Evolutionary conservation across 2,329 filamentous ascomycete genomes (phyloP).

Genomic region (Arthrinium phaeospermum): DNA sequence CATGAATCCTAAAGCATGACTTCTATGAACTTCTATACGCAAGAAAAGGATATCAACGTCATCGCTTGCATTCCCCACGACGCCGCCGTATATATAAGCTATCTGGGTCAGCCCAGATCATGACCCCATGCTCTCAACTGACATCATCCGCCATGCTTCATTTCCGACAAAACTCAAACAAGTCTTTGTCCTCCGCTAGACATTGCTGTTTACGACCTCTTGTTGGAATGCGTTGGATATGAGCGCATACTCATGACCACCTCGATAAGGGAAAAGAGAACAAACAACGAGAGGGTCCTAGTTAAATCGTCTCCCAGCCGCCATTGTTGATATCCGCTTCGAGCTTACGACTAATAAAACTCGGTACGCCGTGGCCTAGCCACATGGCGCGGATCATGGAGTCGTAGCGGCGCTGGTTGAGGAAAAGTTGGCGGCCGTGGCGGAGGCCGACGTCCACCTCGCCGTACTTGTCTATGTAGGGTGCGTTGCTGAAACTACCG

Average conservation of each 20-base stretch:
- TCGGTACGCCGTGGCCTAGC: conserved; percentile 85
- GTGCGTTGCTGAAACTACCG: conserved; percentile 85
- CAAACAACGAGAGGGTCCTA: neutral
- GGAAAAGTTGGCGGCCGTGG: conserved; percentile 84
- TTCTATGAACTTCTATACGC: neutral
- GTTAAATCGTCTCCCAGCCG: conserved; percentile 87
- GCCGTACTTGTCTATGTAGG: conserved; percentile 94
- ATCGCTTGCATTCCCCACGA: neutral
- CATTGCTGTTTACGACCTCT: neutral
- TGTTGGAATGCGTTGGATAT: neutral
- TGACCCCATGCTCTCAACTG: neutral
- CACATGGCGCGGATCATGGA: conserved; percentile 84
- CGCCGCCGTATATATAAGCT: neutral
- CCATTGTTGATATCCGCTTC: conserved; percentile 97
- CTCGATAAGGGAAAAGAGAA: neutral
- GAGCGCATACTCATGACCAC: neutral
- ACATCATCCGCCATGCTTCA: neutral
- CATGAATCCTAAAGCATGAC: neutral
- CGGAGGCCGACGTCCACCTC: conserved; percentile 92
- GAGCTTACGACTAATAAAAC: conserved; percentile 84
- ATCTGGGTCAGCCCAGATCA: neutral
- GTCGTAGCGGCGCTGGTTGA: conserved; percentile 95
- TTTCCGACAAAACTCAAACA: neutral
- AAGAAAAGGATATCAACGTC: neutral
- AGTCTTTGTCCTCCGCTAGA: neutral